Evolutionary conservation across 805 yeast species (phyloP), one percentile per base, ranked within the genome.

Genomic region (Saccharomycopsis synnaedendra): DNA sequence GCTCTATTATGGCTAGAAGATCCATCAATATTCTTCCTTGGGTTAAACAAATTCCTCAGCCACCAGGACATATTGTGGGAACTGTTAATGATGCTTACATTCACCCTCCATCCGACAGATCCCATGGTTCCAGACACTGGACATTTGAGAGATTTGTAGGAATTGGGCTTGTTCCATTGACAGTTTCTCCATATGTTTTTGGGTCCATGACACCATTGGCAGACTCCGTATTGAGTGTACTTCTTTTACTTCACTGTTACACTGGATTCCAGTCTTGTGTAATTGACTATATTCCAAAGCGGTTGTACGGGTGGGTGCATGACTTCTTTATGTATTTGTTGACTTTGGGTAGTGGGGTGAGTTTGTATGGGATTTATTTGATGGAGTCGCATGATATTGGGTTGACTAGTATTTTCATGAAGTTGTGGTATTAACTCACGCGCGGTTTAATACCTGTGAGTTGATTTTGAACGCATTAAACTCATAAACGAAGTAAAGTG

Each of bases 91-190:
- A 93, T 53, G 88, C 97, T 10, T 83, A 73, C 58, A 66, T 69
- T 34, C 68, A 77, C 10, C 97, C 97, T 38, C 64, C 70, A 39
- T 62, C 80, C 4, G 70, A 75, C 58, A 76, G 71, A 55, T 60
- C 70, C 44, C 89, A 87, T 59, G 97, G 97, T 43, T 84, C 94
- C 29, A 74, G 78, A 63, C 97, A 89, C 70, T 90, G 98, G 98
- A 70, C 85, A n/a, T 80, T 81, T 57, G 98, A 90, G 71, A 77
- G 85, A 56, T 58, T 76, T 4, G 67, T 87, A 35, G 72, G 94
- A 3, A 63, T 82, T 11, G 77, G 81, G 7, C 68, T 89, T 62
- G 73, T 87, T 29, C 98, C 98, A 33, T 68, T 90, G 52, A 72
- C 80, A 32, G 73, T 82, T 38, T 67, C 80, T 28, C 96, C 97